Conservation (phyloP, 345 rosid genomes). For the Boechera stricta region DNA sequence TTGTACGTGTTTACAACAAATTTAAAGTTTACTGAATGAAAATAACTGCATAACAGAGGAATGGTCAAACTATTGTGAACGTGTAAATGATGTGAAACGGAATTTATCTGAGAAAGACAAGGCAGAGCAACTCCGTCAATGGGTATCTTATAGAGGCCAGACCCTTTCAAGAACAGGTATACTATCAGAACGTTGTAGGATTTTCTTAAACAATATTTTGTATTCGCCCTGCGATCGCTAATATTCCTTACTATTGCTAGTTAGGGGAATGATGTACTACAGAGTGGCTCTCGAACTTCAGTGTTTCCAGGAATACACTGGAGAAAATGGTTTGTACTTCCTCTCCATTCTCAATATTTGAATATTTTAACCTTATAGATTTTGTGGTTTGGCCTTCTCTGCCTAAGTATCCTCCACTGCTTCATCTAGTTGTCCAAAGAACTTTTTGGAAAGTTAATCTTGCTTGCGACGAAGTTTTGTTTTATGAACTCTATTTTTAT, state of each 20-base stretch:
- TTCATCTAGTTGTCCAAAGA: conserved; percentile 19
- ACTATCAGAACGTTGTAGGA: conserved; percentile 20
- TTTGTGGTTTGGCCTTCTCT: conserved; percentile 18
- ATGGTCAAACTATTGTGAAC: conserved; percentile 75
- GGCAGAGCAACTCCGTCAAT: conserved; percentile 61
- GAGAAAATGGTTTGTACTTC: conserved; percentile 62
- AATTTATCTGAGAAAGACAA: conserved; percentile 33
- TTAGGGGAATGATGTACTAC: conserved; percentile 99
- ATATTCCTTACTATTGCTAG: conserved; percentile 51
- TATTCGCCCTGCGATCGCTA: conserved; percentile 6
- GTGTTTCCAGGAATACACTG: conserved; percentile 67
- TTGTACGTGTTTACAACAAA: conserved; percentile 10
- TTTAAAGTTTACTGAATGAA: conserved; percentile 32
- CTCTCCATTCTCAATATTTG: conserved; percentile 28
- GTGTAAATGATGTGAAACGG: conserved; percentile 51
- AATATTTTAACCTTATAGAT: conserved; percentile 7
- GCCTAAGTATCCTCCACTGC: conserved; percentile 16
- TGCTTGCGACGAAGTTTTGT: conserved; percentile 19
- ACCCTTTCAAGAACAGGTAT: conserved; percentile 95
- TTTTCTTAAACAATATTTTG: conserved; percentile 21
- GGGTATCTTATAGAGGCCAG: conserved; percentile 96
- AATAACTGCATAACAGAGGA: conserved; percentile 65
- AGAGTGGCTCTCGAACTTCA: conserved; percentile 79
- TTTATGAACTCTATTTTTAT: conserved; percentile 31
- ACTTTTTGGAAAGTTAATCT: conserved; percentile 25